Conservation (phyloP, 23 red algal species). For the Chondrus crispus region DNA sequence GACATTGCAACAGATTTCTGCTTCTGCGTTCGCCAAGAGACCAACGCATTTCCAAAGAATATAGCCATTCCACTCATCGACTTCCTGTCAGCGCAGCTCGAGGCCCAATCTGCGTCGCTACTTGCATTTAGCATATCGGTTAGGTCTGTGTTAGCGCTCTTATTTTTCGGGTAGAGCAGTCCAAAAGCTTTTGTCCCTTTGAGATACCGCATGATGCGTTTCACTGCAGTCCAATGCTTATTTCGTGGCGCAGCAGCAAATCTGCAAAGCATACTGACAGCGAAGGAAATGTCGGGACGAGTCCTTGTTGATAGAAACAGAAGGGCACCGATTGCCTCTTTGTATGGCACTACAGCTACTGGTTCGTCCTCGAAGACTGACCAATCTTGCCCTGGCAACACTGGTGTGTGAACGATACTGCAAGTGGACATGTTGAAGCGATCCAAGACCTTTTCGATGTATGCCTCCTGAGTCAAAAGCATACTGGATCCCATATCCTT, state of each 20-base stretch:
- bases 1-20: neutral
- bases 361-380: neutral
- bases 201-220: conserved; percentile 4
- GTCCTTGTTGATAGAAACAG: neutral
- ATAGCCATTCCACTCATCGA: neutral
- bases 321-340: neutral
- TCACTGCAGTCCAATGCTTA: neutral
- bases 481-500: neutral
- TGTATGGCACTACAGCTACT: neutral
- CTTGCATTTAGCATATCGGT: neutral
- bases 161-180: neutral
- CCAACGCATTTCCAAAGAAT: neutral
- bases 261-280: too few species aligned
- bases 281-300: neutral
- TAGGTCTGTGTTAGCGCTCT: neutral
- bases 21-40: neutral
- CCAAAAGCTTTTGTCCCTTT: neutral
- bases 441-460: neutral
- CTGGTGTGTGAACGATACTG: neutral
- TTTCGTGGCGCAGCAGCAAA: too few species aligned
- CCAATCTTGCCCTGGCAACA: neutral
- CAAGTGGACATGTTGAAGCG: neutral
- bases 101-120: neutral
- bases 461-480: neutral
- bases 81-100: neutral